A percentile compares a stretch with the other conserved stretches of the same genome.
Evolutionary conservation across 2,329 filamentous ascomycete species (phyloP).

Genomic region (Dactylonectria macrodidyma): DNA sequence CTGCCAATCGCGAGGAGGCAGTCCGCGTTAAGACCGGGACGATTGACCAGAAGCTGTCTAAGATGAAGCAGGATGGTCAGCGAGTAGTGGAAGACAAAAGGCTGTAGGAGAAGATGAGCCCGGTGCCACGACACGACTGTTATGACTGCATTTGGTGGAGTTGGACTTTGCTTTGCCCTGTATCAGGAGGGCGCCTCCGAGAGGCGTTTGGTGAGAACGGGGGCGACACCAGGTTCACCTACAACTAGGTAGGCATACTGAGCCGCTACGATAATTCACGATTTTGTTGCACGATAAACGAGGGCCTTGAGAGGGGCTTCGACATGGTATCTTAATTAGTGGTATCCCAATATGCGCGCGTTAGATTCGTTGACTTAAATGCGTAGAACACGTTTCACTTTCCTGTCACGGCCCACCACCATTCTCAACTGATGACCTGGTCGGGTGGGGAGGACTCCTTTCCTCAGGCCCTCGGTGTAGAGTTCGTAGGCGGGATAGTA

Average conservation of each 20-base stretch:
- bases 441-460: conserved; percentile 68
- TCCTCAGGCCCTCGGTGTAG: conserved; percentile 72
- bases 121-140: conserved; percentile 39
- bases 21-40: conserved; percentile 67
- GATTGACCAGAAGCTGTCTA: conserved; percentile 69
- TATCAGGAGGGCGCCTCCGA: conserved; percentile 32
- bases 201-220: conserved; percentile 37
- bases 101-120: conserved; percentile 25
- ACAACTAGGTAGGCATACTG: conserved; percentile 19
- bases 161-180: conserved; percentile 39
- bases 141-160: conserved; percentile 48
- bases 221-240: conserved; percentile 32
- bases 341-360: conserved; percentile 23
- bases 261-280: conserved; percentile 27
- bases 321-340: conserved; percentile 30
- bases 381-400: conserved; percentile 69
- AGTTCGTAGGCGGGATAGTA: conserved; percentile 83
- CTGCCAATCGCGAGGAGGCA: conserved; percentile 67
- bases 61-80: conserved; percentile 70
- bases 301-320: neutral
- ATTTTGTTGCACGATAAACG: conserved; percentile 3
- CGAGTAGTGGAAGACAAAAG: conserved; percentile 65
- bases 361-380: conserved; percentile 67
- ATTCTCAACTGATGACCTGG: conserved; percentile 72
- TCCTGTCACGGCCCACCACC: conserved; percentile 72